Evolutionary conservation across 2,329 filamentous ascomycete species (phyloP).

Genomic region (Cytospora piceicola): DNA sequence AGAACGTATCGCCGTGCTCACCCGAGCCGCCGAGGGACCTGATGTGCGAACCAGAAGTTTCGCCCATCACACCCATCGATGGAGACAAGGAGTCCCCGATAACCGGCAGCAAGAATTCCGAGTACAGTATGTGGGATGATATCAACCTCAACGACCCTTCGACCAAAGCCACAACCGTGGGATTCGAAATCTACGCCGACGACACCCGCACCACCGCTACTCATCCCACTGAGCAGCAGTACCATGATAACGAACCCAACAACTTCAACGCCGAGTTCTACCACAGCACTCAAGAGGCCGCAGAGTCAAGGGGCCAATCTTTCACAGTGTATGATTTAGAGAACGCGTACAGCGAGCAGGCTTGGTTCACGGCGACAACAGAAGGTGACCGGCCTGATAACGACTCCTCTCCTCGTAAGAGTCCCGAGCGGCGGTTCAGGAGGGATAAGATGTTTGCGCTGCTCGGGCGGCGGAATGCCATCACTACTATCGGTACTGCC

Average conservation of each 20-base stretch:
- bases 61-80: not conserved
- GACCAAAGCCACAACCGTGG: not conserved
- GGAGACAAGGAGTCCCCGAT: too few relatives aligned
- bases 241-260: not conserved
- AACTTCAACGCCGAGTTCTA: not conserved
- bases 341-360: conserved; percentile 20
- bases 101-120: not conserved
- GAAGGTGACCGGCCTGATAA: not conserved
- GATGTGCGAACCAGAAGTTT: not conserved
- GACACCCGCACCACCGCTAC: conserved; percentile 1
- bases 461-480: conserved; percentile 9
- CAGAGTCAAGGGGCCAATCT: not conserved
- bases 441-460: conserved; percentile 18
- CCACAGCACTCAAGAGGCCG: too few relatives aligned
- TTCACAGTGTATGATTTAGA: not conserved
- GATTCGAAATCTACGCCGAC: conserved; percentile 1
- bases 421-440: not conserved
- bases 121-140: not conserved
- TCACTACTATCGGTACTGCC: not conserved
- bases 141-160: not conserved
- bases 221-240: not conserved
- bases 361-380: conserved; percentile 14
- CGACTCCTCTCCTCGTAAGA: not conserved
- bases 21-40: conserved; percentile 2
- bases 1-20: not conserved